These are phyloP conservation scores for Rasamsonia emersonii DNA, from an alignment of 2,329 filamentous ascomycete species.

Conservation along the genomic window DNA sequence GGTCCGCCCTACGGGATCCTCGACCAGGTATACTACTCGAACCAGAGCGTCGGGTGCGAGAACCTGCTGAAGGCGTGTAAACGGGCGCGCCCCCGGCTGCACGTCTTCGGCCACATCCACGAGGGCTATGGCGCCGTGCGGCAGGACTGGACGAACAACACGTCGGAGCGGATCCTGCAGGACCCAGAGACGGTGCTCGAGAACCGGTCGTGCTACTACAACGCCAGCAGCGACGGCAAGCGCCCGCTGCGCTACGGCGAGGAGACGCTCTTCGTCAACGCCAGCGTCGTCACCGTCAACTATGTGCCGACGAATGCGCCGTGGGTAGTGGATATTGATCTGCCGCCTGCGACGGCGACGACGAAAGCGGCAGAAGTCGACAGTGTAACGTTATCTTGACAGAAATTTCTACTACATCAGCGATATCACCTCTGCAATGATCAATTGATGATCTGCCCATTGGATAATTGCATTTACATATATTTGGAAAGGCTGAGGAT, in stretches of 20 bases:
- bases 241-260: slow-evolving; percentile 33
- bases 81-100: slow-evolving; percentile 44
- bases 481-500: too few relatives aligned
- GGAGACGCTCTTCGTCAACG: slow-evolving; percentile 52
- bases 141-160: slow-evolving; percentile 13
- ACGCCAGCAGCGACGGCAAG: slow-evolving; percentile 22
- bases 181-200: slow-evolving; percentile 22
- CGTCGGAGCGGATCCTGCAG: slow-evolving; percentile 12
- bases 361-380: too few relatives aligned
- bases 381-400: too few relatives aligned
- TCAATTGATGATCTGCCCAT: too few relatives aligned
- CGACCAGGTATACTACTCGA: slow-evolving; percentile 31
- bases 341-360: too few relatives aligned
- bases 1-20: slow-evolving; percentile 47
- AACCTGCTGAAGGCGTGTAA: slow-evolving; percentile 44
- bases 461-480: too few relatives aligned
- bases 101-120: slow-evolving; percentile 58
- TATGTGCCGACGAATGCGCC: slow-evolving; percentile 45
- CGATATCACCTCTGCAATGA: too few relatives aligned
- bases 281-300: slow-evolving; percentile 44
- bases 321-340: slow-evolving; percentile 49
- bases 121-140: slow-evolving; percentile 43
- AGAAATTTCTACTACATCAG: too few relatives aligned
- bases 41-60: slow-evolving; percentile 44
- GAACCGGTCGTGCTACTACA: slow-evolving; percentile 23